Percentiles rank a stretch among this genome's conserved stretches.
Evolutionary conservation across 2,329 filamentous ascomycete genomes (phyloP).

Genomic region (Claviceps fusiformis): DNA sequence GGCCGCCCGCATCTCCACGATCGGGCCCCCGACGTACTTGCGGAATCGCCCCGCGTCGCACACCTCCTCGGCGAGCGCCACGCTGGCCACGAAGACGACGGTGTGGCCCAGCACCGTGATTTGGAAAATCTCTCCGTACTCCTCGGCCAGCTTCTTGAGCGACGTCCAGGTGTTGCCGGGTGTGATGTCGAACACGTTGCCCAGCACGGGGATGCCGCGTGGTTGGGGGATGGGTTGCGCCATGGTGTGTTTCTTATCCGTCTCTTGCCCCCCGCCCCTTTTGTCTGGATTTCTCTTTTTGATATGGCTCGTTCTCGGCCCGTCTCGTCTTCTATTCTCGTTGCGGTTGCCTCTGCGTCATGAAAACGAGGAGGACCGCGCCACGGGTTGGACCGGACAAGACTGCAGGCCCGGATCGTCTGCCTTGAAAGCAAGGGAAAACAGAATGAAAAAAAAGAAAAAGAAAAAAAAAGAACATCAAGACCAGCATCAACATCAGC

Average conservation of each 20-base stretch:
- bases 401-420: too few relatives aligned
- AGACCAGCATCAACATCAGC: too few relatives aligned
- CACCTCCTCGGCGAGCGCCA: slow-evolving; percentile 33
- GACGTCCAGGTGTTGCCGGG: slow-evolving; percentile 23
- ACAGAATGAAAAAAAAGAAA: too few relatives aligned
- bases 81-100: slow-evolving; percentile 32
- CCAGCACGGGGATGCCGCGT: slow-evolving; percentile 21
- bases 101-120: slow-evolving; percentile 21
- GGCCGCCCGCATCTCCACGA: slow-evolving; percentile 36
- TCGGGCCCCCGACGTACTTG: slow-evolving; percentile 38
- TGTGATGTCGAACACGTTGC: slow-evolving; percentile 23
- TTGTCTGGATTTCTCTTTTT: not conserved
- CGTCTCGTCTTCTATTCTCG: too few relatives aligned
- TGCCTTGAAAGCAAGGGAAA: too few relatives aligned
- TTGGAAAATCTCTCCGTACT: slow-evolving; percentile 26
- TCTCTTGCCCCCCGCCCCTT: not conserved
- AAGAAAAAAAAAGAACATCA: too few relatives aligned
- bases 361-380: too few relatives aligned
- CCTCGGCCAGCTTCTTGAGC: slow-evolving; percentile 21
- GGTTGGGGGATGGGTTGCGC: slow-evolving; percentile 22
- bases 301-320: too few relatives aligned
- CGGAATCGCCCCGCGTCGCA: slow-evolving; percentile 41
- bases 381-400: too few relatives aligned
- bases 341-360: too few relatives aligned
- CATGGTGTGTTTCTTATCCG: slow-evolving; percentile 14